phyloP scores from a whole-genome alignment of 164 flowering plant species.

The Chimonanthus salicifolius region DNA sequence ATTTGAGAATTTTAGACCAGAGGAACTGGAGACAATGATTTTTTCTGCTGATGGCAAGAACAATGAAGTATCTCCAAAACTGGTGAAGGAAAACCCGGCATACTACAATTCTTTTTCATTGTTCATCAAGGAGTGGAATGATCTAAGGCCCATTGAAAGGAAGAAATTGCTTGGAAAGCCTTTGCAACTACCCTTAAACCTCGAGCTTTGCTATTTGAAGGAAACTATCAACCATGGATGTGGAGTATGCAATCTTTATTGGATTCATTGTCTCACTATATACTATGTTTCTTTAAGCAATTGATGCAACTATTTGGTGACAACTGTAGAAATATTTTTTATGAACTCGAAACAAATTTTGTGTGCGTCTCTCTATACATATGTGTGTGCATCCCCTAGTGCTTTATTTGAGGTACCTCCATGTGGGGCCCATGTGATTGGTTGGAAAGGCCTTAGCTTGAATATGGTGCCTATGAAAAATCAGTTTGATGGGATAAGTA shows the following conservation, averaged over 20 bases:
- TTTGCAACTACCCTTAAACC: slow-evolving; percentile 66
- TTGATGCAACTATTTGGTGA: too few relatives aligned
- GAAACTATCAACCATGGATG: slow-evolving; percentile 62
- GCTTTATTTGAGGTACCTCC: too few relatives aligned
- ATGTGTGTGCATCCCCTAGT: too few relatives aligned
- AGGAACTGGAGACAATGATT: slow-evolving; percentile 51
- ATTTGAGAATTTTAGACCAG: slow-evolving; percentile 65
- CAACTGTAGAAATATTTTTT: too few relatives aligned
- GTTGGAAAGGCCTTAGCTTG: too few relatives aligned
- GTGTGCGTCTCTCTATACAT: too few relatives aligned
- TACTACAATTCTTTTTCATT: slow-evolving; percentile 33
- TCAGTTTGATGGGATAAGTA: too few relatives aligned
- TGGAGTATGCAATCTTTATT: slow-evolving; percentile 34
- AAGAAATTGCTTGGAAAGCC: slow-evolving; percentile 73
- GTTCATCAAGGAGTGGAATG: slow-evolving; percentile 69
- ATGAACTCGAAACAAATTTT: too few relatives aligned
- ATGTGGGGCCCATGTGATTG: too few relatives aligned
- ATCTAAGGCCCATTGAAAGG: slow-evolving; percentile 56
- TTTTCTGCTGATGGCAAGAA: slow-evolving; percentile 14
- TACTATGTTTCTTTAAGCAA: too few relatives aligned
- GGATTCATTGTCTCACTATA: background rate
- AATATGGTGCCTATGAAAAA: too few relatives aligned
- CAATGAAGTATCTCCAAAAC: slow-evolving; percentile 17
- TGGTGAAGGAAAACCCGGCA: slow-evolving; percentile 34
- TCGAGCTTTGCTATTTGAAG: slow-evolving; percentile 64